Conservation (phyloP, 2,329 filamentous ascomycete species). For the Ophiostoma ulmi region DNA sequence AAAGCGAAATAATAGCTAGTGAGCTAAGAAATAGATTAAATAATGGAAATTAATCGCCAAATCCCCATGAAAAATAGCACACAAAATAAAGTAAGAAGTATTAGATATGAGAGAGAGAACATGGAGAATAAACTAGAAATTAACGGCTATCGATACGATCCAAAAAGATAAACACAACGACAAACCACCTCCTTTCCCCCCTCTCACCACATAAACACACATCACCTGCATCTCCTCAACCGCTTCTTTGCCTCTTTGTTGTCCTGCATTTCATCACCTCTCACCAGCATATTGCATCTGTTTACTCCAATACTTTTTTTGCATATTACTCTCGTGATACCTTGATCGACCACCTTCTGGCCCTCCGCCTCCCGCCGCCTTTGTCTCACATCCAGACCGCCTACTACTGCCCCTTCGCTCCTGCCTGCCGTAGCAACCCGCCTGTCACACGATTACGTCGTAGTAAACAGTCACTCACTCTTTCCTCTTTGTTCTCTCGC, state of each 20-base stretch:
- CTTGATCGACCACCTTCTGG: conserved; percentile 10
- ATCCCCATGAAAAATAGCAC: not conserved
- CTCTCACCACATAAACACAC: not conserved
- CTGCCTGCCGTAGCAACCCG: conserved; percentile 21
- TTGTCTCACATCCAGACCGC: conserved; percentile 20
- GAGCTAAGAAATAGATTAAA: not conserved
- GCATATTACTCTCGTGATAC: conserved; percentile 9
- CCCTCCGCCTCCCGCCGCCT: conserved; percentile 9
- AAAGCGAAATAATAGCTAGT: not conserved
- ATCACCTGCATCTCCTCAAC: conserved; percentile 13
- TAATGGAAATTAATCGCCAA: conserved; percentile 7
- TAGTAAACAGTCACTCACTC: conserved; percentile 16
- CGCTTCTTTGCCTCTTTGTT: not conserved
- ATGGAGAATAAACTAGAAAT: not conserved
- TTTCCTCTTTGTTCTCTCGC: conserved; percentile 9
- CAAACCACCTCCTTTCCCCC: not conserved
- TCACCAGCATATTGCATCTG: conserved; percentile 1
- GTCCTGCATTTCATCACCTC: not conserved
- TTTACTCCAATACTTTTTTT: not conserved
- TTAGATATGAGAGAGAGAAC: not conserved
- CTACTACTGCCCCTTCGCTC: conserved; percentile 10
- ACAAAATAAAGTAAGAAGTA: not conserved
- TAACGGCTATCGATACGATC: not conserved
- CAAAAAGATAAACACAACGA: conserved; percentile 10
- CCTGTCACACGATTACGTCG: conserved; percentile 14